phyloP scores from a whole-genome alignment of 208 protist species.

The Leishmania lainsoni region DNA sequence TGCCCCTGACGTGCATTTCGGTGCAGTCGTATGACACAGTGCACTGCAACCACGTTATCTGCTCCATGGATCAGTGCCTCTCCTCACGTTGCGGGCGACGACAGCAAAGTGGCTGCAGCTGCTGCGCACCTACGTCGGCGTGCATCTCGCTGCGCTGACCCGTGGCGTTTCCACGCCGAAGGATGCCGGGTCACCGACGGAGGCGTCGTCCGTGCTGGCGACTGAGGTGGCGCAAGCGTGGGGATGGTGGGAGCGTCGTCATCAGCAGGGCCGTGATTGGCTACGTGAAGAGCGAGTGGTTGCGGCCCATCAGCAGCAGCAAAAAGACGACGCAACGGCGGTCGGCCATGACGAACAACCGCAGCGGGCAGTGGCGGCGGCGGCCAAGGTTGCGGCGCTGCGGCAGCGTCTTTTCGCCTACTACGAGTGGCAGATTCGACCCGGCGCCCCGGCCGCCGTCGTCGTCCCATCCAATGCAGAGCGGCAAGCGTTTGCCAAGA shows the following conservation, averaged over 20 bases:
- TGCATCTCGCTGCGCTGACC: constrained; percentile 38
- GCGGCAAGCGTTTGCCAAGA: constrained; percentile 16
- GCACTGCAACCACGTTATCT: constrained; percentile 48
- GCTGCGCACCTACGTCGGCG: constrained; percentile 51
- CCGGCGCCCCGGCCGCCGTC: constrained; percentile 10
- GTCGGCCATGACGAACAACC: not conserved
- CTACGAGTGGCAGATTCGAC: constrained; percentile 33
- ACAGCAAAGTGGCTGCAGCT: constrained; percentile 69
- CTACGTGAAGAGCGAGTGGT: constrained; percentile 71
- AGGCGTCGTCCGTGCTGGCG: constrained; percentile 6
- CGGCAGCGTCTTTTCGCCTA: constrained; percentile 41
- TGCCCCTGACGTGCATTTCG: constrained; percentile 56
- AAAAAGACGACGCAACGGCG: not conserved
- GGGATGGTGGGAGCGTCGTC: constrained; percentile 74
- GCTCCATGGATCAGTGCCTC: constrained; percentile 58
- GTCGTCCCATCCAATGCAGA: constrained; percentile 15
- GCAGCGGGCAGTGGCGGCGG: not conserved
- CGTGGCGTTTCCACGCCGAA: constrained; percentile 9
- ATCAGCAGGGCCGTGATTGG: constrained; percentile 51
- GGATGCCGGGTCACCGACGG: not conserved
- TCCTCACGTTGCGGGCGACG: constrained; percentile 66
- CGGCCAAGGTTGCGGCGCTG: constrained; percentile 11
- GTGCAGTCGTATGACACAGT: constrained; percentile 78
- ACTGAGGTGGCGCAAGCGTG: constrained; percentile 61
- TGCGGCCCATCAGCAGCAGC: constrained; percentile 16